Evolutionary conservation across 2,329 filamentous ascomycete genomes (phyloP), one percentile per base, ranked within the genome.

Genomic region (Zopfia rhizophila): DNA sequence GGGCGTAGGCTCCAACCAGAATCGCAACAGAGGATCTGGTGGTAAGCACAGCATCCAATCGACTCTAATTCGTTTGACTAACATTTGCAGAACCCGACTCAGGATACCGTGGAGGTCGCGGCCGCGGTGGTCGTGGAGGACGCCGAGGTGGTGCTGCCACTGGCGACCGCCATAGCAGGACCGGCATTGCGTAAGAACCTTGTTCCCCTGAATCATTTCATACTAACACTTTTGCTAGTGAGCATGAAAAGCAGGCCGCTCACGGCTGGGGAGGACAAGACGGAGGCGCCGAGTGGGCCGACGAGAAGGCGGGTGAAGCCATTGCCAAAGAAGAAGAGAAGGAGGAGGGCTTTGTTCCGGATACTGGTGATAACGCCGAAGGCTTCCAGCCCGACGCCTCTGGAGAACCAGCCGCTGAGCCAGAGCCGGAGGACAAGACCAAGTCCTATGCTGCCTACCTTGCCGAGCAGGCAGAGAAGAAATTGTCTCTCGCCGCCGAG

Each of bases 371-470:
- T n/a, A 29, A 42, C 18, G 82, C 80, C 61, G 83, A 80, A 55
- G 76, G 73, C 70, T 72, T 68, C 54, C 38, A n/a, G n/a, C 75
- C 55, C 30, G 62, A 63, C 18, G 44, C 46, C 37, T 73, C 70
- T 53, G 73, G 75, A 45, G 77, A 66, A 45, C 78, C 60, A 24
- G 77, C 75, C 55, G 70, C 70, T 46, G 76, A 78, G 56, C 56
- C 70, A 14, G 75, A 90, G 77, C 81, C 84, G 37, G 87, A 91
- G 77, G 90, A 95, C 75, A 95, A 94, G 84, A 85, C 82, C 79
- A 88, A 96, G 80, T 94, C 91, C 43, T 96, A 92, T 78, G 79
- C 83, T 68, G 89, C 94, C 61, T 99, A 96, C 81, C 84, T 95
- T 41, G 89, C 86, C 70, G 85, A 89, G 73, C 81, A 81, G 70